A percentile compares a stretch with the other conserved stretches of the same genome.
phyloP scores from a whole-genome alignment of 225 moss, liverwort and hornwort genomes.

The Bryum argenteum region DNA sequence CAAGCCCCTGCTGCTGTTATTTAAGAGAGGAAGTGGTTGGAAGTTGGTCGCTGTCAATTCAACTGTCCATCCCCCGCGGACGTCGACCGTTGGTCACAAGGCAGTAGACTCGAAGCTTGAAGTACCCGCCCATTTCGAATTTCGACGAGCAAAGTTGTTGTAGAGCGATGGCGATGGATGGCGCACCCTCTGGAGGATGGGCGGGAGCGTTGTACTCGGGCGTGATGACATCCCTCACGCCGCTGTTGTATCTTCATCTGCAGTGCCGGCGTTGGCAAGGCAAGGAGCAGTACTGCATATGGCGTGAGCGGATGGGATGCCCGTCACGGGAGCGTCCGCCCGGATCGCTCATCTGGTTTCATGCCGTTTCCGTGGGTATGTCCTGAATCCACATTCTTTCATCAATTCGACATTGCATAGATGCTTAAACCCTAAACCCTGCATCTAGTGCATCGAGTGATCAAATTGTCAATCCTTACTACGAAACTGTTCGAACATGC shows the following conservation, averaged over 20 bases:
- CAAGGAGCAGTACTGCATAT: conserved; percentile 32
- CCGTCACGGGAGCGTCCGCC: conserved; percentile 61
- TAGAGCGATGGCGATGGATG: conserved; percentile 25
- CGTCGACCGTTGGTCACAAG: conserved; percentile 27
- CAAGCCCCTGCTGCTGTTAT: not conserved
- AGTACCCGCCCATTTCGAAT: not conserved
- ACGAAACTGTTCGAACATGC: not conserved
- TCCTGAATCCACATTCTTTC: conserved; percentile 3
- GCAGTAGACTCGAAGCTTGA: not conserved
- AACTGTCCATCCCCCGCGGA: conserved; percentile 18
- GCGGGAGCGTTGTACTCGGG: conserved; percentile 31
- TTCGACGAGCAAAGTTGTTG: not conserved
- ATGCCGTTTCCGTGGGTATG: conserved; percentile 87
- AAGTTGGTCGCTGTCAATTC: conserved; percentile 27
- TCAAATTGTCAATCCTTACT: not conserved
- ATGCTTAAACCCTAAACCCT: conserved; percentile 36
- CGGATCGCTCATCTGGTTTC: conserved; percentile 84
- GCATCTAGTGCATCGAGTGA: not conserved
- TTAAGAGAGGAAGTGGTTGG: conserved; percentile 33
- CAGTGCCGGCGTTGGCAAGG: conserved; percentile 37
- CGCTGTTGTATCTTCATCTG: conserved; percentile 41
- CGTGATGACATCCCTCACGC: conserved; percentile 42
- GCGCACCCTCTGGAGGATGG: conserved; percentile 33
- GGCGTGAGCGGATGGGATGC: conserved; percentile 63
- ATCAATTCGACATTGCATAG: not conserved